Conservation (phyloP, 1,284 basidiomycete species). For the Exobasidium cylindrosporum region DNA sequence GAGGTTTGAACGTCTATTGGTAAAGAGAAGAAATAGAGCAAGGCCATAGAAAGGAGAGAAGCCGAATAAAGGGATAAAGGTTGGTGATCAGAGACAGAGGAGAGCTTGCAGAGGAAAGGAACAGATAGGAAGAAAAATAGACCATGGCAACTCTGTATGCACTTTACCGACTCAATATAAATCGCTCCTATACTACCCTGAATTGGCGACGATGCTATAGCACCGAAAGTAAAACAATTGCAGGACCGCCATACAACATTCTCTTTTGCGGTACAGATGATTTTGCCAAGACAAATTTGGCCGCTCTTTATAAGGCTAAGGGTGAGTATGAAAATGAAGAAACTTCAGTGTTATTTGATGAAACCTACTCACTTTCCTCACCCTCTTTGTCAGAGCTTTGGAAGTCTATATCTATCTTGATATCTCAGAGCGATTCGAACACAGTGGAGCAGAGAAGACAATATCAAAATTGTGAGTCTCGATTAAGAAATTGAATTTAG, state of each 20-base stretch:
- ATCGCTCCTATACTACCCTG: no score
- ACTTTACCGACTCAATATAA: no score
- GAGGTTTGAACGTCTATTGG: no score
- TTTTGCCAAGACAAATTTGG: slow-evolving; percentile 30
- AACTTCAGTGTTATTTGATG: not conserved
- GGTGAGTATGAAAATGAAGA: slow-evolving; percentile 7
- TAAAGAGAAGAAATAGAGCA: no score
- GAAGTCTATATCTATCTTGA: slow-evolving; percentile 65
- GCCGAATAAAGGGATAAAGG: no score
- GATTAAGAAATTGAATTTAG: not conserved
- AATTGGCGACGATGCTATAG: no score
- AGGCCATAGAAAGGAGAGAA: no score
- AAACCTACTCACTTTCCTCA: not conserved
- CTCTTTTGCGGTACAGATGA: slow-evolving; percentile 52
- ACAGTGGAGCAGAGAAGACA: not conserved
- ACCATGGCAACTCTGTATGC: no score
- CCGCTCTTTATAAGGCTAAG: slow-evolving; percentile 18
- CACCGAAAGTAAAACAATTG: not conserved
- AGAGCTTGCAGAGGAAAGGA: no score
- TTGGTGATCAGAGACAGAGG: no score
- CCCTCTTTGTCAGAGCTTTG: slow-evolving; percentile 11
- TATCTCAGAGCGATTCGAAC: slow-evolving; percentile 3
- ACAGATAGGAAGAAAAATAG: no score
- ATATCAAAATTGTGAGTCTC: not conserved
- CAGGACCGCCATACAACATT: slow-evolving; percentile 32